Base-by-base conservation (phyloP, 352 stramenopile genomes). In the Phytophthora citricola region DNA sequence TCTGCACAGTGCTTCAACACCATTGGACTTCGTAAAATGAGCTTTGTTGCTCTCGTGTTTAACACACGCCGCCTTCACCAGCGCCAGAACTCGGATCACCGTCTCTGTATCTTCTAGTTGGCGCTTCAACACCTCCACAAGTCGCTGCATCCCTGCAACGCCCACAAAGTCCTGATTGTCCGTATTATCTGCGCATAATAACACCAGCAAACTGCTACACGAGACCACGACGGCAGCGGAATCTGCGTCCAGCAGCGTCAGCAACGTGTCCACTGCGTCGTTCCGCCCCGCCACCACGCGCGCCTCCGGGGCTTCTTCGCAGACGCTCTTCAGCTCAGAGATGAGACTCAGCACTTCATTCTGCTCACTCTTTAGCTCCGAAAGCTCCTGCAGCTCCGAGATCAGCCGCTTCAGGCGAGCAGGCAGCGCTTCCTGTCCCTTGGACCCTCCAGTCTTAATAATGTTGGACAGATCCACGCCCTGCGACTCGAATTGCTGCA, bases 401-500 rank as follows among this genome's bases (percentile, higher is more conserved):
- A 89, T 63, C 2, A 81, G 36, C 36, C 52, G 64, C 49, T 85
- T 79, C 20, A 90, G 59, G 14, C 66, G 75, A 44, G 26, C 53
- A 56, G 52, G 59, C 7, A 74, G 57, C 38, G 61, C 38, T 17
- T 76, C 59, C 4, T 70, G 58, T 0, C 63, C 56, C 5, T 55
- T 17, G 1, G 45, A 53, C 17, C 67, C 48, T 44, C 39, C 31
- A 36, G 31, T 69, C 70, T 93, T 95, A 51, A 94, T 89, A 58
- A 94, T 85, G 58, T 91, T 93, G 45, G 81, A 92, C 24, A 97
- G 69, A 64, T 97, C 89, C 39, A 97, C 89, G 48, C 86, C 87
- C 64, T 97, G 87, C 34, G 85, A 92, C 59, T 87, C 73, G 48
- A 97, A 97, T 73, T 97, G 91, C 62, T 86, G 66, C 31, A 97